Conservation (phyloP, 1,284 basidiomycete species). For the Ustilago xerochloae region DNA sequence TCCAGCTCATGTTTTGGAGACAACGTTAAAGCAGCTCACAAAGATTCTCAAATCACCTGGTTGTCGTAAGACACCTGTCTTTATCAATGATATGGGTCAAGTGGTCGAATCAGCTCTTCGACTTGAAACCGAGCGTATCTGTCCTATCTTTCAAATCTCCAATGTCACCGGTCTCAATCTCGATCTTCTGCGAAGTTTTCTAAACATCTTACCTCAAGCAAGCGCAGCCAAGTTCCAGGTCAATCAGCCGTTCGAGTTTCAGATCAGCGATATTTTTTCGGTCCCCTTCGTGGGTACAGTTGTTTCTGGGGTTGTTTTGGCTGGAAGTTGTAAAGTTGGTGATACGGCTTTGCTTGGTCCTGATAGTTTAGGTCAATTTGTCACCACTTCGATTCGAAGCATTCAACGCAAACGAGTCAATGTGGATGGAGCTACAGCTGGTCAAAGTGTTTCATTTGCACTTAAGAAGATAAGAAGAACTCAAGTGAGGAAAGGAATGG, state of each 20-base stretch:
- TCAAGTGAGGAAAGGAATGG: constrained; percentile 83
- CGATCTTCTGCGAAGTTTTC: constrained; percentile 72
- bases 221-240: constrained; percentile 61
- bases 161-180: constrained; percentile 94
- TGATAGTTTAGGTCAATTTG: constrained; percentile 90
- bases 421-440: constrained; percentile 84
- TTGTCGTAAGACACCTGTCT: constrained; percentile 72
- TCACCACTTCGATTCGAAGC: constrained; percentile 82
- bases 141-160: constrained; percentile 91
- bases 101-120: constrained; percentile 60
- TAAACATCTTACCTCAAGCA: constrained; percentile 67
- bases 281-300: constrained; percentile 96
- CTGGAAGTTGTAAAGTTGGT: constrained; percentile 60
- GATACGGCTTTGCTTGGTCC: constrained; percentile 89
- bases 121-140: constrained; percentile 73
- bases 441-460: constrained; percentile 92
- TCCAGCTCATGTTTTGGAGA: constrained; percentile 85
- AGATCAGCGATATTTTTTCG: constrained; percentile 71
- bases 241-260: constrained; percentile 83
- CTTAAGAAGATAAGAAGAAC: constrained; percentile 86
- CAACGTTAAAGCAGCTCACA: constrained; percentile 89
- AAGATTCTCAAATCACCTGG: constrained; percentile 95
- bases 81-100: constrained; percentile 51
- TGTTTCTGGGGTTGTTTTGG: constrained; percentile 85
- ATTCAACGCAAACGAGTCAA: constrained; percentile 93